Evolutionary conservation across 306 rosid species (phyloP).

Genomic region (Hippophae gyantsensis): DNA sequence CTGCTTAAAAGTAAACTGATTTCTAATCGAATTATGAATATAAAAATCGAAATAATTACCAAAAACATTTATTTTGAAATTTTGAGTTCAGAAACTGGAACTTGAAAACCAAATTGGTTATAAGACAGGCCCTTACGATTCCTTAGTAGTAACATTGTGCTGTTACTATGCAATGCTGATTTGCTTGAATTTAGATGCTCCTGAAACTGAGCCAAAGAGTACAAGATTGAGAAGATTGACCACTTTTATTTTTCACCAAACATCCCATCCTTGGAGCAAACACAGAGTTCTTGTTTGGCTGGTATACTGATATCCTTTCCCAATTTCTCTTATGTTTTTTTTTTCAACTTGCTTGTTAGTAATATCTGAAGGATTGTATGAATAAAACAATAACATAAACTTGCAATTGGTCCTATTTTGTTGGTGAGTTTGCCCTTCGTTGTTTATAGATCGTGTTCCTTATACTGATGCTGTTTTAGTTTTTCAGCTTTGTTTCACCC

Average conservation of each 20-base stretch:
- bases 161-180: constrained; percentile 4
- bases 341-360: not conserved
- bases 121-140: not conserved
- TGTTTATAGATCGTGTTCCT: constrained; percentile 3
- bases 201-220: constrained; percentile 21
- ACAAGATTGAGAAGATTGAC: constrained; percentile 44
- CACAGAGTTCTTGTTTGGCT: constrained; percentile 79
- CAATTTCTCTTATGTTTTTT: too few relatives aligned
- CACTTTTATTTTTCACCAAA: constrained; percentile 54
- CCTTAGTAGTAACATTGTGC: not conserved
- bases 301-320: constrained; percentile 39
- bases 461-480: constrained; percentile 6
- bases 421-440: not conserved
- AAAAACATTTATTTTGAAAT: too few relatives aligned
- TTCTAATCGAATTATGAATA: too few relatives aligned
- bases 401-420: not conserved
- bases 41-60: too few relatives aligned
- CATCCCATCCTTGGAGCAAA: constrained; percentile 91
- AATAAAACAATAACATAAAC: too few relatives aligned
- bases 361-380: not conserved
- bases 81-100: too few relatives aligned
- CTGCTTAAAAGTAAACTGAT: too few relatives aligned
- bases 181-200: constrained; percentile 34
- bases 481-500: constrained; percentile 88
- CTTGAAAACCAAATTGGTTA: too few relatives aligned